phyloP scores from a whole-genome alignment of 2,329 filamentous ascomycete species.

The Colletotrichum karsti region DNA sequence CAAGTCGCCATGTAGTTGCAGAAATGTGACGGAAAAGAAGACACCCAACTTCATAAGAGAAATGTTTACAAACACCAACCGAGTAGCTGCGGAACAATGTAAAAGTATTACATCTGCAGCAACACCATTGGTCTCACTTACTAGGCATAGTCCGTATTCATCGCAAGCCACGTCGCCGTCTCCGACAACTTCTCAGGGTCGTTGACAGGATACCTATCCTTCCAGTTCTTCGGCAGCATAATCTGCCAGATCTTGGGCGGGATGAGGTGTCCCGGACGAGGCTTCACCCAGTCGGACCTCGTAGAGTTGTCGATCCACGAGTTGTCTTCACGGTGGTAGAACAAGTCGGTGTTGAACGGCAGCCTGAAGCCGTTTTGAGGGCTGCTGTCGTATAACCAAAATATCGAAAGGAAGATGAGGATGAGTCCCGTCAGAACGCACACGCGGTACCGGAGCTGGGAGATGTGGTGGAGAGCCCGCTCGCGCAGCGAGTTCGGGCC shows the following conservation, averaged over 20 bases:
- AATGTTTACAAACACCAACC: too few species aligned
- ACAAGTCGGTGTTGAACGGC: background rate
- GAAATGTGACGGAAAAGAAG: too few species aligned
- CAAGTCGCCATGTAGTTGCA: too few species aligned
- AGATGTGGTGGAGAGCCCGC: background rate
- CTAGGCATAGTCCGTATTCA: slow-evolving; percentile 28
- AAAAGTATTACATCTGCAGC: too few species aligned
- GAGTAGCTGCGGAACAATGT: too few species aligned
- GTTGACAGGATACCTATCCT: background rate
- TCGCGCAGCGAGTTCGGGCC: background rate
- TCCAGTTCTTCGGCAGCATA: slow-evolving; percentile 14
- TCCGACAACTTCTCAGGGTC: slow-evolving; percentile 9
- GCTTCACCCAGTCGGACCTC: slow-evolving; percentile 3
- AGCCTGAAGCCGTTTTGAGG: background rate
- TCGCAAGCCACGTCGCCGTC: slow-evolving; percentile 27
- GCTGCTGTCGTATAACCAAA: background rate
- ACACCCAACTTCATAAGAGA: too few species aligned
- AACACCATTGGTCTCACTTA: slow-evolving; percentile 11
- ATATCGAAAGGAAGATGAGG: background rate
- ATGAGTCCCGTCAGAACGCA: background rate
- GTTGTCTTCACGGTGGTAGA: background rate
- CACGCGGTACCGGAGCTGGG: background rate
- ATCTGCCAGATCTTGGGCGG: slow-evolving; percentile 30
- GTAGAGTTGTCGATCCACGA: slow-evolving; percentile 6
- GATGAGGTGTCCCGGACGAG: slow-evolving; percentile 4